phyloP scores from a whole-genome alignment of 495 filamentous ascomycete species.

The Bombardia bombarda region DNA sequence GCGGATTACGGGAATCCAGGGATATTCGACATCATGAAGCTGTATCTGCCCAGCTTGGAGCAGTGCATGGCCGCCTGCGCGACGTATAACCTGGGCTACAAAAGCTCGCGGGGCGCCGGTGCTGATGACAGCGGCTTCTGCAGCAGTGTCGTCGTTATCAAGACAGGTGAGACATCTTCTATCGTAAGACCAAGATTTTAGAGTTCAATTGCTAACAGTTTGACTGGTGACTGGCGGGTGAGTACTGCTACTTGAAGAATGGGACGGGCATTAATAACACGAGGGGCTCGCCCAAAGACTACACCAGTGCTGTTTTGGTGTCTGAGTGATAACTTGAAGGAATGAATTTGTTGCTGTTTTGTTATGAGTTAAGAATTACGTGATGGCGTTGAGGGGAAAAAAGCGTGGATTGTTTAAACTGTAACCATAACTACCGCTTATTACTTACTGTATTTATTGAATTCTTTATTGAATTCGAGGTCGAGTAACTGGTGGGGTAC shows the following conservation, averaged over 20 bases:
- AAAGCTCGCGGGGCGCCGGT: no score
- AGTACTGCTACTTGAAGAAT: constrained; percentile 32
- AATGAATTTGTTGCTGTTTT: no score
- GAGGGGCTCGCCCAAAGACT: constrained; percentile 13
- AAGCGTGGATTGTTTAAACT: no score
- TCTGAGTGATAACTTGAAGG: no score
- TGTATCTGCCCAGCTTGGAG: constrained; percentile 26
- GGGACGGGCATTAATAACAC: constrained; percentile 23
- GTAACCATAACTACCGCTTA: no score
- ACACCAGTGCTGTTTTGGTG: constrained; percentile 26
- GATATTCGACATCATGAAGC: constrained; percentile 23
- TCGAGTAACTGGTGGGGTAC: no score
- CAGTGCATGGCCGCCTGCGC: constrained; percentile 28
- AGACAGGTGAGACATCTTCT: constrained; percentile 2
- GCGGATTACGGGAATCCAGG: constrained; percentile 10
- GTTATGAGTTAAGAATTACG: no score
- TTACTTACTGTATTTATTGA: no score
- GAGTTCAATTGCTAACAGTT: neutral
- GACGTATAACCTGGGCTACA: constrained; percentile 18
- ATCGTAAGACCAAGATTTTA: neutral
- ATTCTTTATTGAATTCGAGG: no score
- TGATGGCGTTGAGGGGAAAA: no score
- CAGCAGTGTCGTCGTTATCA: constrained; percentile 21
- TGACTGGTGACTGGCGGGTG: constrained; percentile 2
- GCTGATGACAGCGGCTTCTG: constrained; percentile 13